Conservation (phyloP, 2,329 filamentous ascomycete genomes). For the Westerdykella ornata region DNA sequence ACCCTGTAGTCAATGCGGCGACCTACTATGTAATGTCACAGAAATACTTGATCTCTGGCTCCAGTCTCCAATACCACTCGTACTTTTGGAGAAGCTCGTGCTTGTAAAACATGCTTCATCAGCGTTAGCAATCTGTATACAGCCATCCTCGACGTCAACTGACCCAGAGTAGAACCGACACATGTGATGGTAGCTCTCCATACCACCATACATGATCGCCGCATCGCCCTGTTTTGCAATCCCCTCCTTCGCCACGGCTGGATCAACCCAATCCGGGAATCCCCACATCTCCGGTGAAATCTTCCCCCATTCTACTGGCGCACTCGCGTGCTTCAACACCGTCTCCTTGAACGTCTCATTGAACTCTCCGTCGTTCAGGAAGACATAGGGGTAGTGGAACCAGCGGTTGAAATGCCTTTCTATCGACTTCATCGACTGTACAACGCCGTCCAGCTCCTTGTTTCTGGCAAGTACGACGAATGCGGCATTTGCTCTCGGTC, state of each 20-base stretch:
- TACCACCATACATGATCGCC: conserved; percentile 97
- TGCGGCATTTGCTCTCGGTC: conserved; percentile 82
- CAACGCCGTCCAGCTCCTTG: conserved; percentile 90
- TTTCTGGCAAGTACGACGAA: conserved; percentile 95
- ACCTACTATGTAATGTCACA: conserved; percentile 97
- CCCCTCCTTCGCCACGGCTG: conserved; percentile 88
- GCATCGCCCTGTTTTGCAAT: conserved; percentile 94
- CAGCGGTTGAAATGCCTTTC: conserved; percentile 98
- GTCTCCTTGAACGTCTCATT: conserved; percentile 87
- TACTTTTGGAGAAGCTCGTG: conserved; percentile 92
- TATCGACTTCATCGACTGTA: conserved; percentile 95
- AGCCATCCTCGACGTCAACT: conserved; percentile 25
- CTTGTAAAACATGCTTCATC: conserved; percentile 82
- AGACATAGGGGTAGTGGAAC: conserved; percentile 98
- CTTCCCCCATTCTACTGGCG: conserved; percentile 83
- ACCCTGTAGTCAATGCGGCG: conserved; percentile 3
- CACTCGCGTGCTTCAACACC: conserved; percentile 83
- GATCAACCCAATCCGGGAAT: conserved; percentile 92
- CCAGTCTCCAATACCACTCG: conserved; percentile 99
- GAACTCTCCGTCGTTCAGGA: conserved; percentile 96
- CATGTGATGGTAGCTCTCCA: conserved; percentile 99
- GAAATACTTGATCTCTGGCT: conserved; percentile 99
- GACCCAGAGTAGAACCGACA: conserved; percentile 98
- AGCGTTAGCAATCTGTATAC: not conserved
- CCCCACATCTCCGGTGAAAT: conserved; percentile 91